Evolutionary conservation across 176 grass and related monocot species (phyloP), one percentile per base, ranked within the genome.

Genomic region (Saccharum officinarum): DNA sequence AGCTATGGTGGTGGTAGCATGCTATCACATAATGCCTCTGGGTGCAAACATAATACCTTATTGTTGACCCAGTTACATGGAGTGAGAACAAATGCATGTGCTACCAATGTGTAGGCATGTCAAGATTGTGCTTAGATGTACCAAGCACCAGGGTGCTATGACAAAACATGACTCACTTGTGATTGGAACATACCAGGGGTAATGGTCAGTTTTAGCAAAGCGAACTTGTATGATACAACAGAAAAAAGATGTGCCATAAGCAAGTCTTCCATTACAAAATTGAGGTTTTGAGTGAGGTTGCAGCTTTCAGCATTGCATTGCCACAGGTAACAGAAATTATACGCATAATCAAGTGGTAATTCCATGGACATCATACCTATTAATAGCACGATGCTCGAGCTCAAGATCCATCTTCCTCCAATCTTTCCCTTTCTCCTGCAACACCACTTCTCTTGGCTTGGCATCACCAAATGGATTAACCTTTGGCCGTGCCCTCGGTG

Each of bases 371-470:
- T 17, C 62, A 74, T 81, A 99, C 97, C 97, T 99, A 88, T 97
- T 76, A 36, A 99, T 57, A 31, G 88, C 66, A 14, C 92, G 94
- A 83, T 97, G 94, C 39, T 94, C 94, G 37, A 99, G 88, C 31
- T 99, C 92, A 23, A 89, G 82, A 72, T 99, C 97, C n/a, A 99
- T 88, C 82, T 99, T 99, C 79, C 86, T 96, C 97, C 97, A 99
- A 65, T 99, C 88, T 80, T 90, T 99, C 10, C 97, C 97, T 82
- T 94, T 96, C 70, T 89, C 90, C 84, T 97, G 83, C 57, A 99
- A 80, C n/a, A 99, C 60, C 64, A 97, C 49, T 88, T 99, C 94
- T 16, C 97, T 85, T 28, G 97, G 97, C 47, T 97, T 99, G 26
- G 97, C 94, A 47, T 91, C 85, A 16, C 97, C 97, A 20, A 99